These are phyloP conservation scores for Pyrenula massariospora DNA, from an alignment of 495 filamentous ascomycete species.

Conservation along the genomic window DNA sequence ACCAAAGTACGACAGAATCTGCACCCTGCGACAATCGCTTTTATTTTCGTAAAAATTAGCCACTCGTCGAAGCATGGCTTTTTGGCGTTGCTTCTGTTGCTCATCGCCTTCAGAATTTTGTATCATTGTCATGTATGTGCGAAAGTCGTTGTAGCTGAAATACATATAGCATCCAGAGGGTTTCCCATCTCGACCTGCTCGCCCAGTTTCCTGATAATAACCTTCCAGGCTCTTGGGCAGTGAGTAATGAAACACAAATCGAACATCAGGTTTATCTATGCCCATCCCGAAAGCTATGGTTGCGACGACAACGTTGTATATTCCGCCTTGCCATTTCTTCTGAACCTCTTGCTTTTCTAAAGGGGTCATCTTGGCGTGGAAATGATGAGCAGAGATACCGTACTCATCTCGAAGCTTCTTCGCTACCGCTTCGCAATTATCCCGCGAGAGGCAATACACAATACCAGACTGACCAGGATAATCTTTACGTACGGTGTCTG, in stretches of 20 bases:
- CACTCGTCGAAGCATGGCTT: constrained; percentile 72
- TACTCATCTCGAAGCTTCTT: constrained; percentile 45
- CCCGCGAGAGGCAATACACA: constrained; percentile 83
- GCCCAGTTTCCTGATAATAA: constrained; percentile 95
- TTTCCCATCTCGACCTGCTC: constrained; percentile 84
- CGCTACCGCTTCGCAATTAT: constrained; percentile 70
- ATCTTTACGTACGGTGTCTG: constrained; percentile 49
- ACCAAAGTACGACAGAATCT: constrained; percentile 86
- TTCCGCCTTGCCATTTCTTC: constrained; percentile 67
- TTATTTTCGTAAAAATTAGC: constrained; percentile 79
- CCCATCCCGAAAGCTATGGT: constrained; percentile 99
- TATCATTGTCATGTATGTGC: constrained; percentile 59
- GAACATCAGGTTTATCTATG: constrained; percentile 92
- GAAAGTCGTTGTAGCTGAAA: constrained; percentile 67
- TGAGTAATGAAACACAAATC: constrained; percentile 86
- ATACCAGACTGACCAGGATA: constrained; percentile 75
- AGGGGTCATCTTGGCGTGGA: constrained; percentile 67
- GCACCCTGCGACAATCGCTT: constrained; percentile 72
- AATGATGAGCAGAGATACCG: constrained; percentile 65
- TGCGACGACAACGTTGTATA: constrained; percentile 84
- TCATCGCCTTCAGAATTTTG: constrained; percentile 57
- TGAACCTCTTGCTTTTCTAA: constrained; percentile 57
- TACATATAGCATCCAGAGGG: constrained; percentile 82
- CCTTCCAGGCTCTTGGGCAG: constrained; percentile 94
- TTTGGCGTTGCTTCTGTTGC: constrained; percentile 73